phyloP scores from a whole-genome alignment of 139 green algal genomes.

The Asterochloris erici region DNA sequence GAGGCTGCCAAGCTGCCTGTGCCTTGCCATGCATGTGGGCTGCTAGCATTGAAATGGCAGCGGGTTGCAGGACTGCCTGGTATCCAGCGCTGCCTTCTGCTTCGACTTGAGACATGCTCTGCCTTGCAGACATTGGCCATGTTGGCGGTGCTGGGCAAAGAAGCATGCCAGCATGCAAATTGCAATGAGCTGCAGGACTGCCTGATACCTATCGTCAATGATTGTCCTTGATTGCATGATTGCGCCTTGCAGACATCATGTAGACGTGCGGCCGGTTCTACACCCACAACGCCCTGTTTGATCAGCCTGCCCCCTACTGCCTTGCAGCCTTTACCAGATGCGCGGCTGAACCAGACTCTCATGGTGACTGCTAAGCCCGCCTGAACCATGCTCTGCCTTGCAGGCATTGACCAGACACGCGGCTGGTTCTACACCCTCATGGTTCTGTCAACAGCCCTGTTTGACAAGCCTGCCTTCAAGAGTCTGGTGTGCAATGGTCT shows the following conservation, averaged over 20 bases:
- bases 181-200: too few species aligned
- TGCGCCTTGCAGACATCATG: constrained; percentile 57
- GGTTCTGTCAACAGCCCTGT: constrained; percentile 97
- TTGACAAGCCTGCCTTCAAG: constrained; percentile 97
- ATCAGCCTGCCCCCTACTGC: background rate
- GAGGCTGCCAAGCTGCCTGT: too few species aligned
- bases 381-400: constrained; percentile 16
- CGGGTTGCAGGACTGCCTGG: too few species aligned
- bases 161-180: too few species aligned
- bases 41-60: too few species aligned
- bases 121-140: too few species aligned
- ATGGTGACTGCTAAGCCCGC: background rate
- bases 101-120: too few species aligned
- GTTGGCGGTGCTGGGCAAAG: too few species aligned
- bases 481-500: constrained; percentile 99
- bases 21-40: too few species aligned
- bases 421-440: constrained; percentile 99
- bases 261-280: constrained; percentile 83
- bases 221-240: background rate
- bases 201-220: too few species aligned
- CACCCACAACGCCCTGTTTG: background rate
- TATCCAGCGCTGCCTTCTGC: too few species aligned
- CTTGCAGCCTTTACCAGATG: background rate
- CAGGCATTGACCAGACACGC: constrained; percentile 46
- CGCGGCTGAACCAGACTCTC: background rate